Base-by-base conservation (phyloP, 2,329 filamentous ascomycete species). In the Colletotrichum sp. region DNA sequence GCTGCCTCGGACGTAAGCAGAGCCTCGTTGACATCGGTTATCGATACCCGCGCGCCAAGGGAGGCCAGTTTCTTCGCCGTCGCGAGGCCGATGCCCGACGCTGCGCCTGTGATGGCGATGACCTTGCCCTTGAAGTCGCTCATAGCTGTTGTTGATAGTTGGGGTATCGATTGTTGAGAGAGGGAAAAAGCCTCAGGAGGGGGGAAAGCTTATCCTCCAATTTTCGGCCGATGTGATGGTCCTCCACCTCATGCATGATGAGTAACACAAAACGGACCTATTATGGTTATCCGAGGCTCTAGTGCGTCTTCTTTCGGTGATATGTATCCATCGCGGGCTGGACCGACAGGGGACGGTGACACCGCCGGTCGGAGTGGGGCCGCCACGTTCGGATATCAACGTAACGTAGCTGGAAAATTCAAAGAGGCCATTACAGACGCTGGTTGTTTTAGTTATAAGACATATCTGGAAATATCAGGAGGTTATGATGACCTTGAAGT, bases 11-110 rank as follows among this genome's bases (percentile, higher is more conserved):
- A 78, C 7, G 79, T 67, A 7, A 89, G 81, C 3, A 82, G 79
- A 1, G 76, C 72, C 8, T 81, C 78, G 65, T 86, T 83, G 72
- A 90, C 82, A 78, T 91, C 90, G 16, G 86, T 87, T 7, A 90
- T 81, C 4, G 88, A 88, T 9, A 91, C 78, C 6, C 77, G 82
- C 4, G 87, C 88, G 32, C 88, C 89, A 26, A 84, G 82, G 2
- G 82, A 79, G 60, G 86, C 84, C 3, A 89, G 83, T 26, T 86
- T 82, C n/a, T 84, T 83, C 9, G 88, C 86, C 8, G 87, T 87
- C 12, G 86, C 86, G 21, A 87, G 83, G 36, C 89, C 89, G 68
- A 90, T 90, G n/a, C 89, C 89, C 7, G 84, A 84, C 1, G 86
- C 86, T 2, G 86, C 86, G 39, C 89, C 89, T 5, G 88, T 89